Evolutionary conservation across 768 basidiomycete species (phyloP), one percentile per base, ranked within the genome.

Genomic region (Dictyophora rubrovolvata): DNA sequence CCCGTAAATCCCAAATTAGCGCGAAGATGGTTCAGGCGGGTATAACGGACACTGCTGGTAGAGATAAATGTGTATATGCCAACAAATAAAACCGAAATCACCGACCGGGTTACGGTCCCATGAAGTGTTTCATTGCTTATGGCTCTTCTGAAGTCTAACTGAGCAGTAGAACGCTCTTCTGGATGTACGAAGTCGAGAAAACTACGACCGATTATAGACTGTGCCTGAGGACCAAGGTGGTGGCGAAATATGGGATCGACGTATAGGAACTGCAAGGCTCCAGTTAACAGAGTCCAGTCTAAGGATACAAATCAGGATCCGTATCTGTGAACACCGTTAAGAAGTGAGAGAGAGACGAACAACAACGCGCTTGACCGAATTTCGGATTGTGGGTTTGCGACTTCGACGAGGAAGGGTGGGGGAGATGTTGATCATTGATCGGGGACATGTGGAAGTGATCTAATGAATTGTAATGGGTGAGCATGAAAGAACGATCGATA

Each of bases 211-310:
- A 87, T 73, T 65, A 93, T 79, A 33, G 73, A 67, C n/a, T 79
- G 74, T 0, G 87, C 84, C 69, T 92, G 83, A 54, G 81, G 77
- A 37, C 77, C 80, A 65, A 93, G 84, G 69, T 93, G 89, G 67
- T 63, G 69, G 14, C 81, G 76, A 62, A 92, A 77, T 57, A 89
- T 84, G 61, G 90, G 90, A 73, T 92, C 90, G 63, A 90, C 78
- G 71, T 89, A 91, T 61, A 92, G 80, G 72, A 90, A 90, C 54
- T 79, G 73, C 53, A 93, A 79, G 69, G 86, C 80, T 51, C 85
- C 69, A n/a, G 84, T 83, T 65, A 93, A 77, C 62, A 93, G 74
- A 23, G 87, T 74, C 90, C 90, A 93, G 74, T 91, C 88, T 90
- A 70, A 22, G 55, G 23, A 20, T 35, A 42, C 10, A n/a, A 42